Base-by-base conservation (phyloP, 192 early-diverging fungal species). In the Coemansia sp. region DNA sequence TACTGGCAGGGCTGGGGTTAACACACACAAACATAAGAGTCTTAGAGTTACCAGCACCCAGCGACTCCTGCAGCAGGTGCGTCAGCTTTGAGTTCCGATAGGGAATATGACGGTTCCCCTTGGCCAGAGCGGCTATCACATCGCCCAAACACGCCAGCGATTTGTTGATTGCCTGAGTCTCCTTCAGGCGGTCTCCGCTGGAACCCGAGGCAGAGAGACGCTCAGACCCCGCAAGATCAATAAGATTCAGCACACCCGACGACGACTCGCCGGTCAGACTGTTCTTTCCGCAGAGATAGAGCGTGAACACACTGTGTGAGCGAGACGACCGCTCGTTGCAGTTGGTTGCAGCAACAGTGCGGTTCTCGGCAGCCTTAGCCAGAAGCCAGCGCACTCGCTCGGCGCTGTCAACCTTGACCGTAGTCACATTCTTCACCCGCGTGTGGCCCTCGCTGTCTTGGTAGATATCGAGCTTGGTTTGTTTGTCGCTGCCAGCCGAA, bases 11-110 rank as follows among this genome's bases (percentile, higher is more conserved):
- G 53, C 92, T 74, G n/a, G 97, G 97, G 19, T 88, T 91, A 40
- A 99, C 86, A 61, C 97, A 97, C 14, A 99, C 97, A 90, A 99
- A 97, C 97, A 99, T 99, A 17, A 98, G 86, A 10, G 95, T 97
- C 78, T 99, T 99, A 72, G 90, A 91, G 68, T 97, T 98, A 16
- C 97, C 97, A 1, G 70, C 74, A 45, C 93, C 92, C 9, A 88
- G 71, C 5, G 79, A 89, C 66, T 86, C 76, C 56, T 86, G 85
- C 57, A 89, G 70, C 63, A 90, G 65, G 43, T 81, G 79, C 17
- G 75, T 84, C 61, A 95, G 84, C 83, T 96, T 95, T 7, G 95
- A 96, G 85, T 99, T 95, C 63, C 97, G 84, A 81, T 95, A 99
- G 5, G 96, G 96, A 20, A 99, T 85, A 76, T 96, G 92, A 39